Percentiles rank a stretch among this genome's conserved stretches.
Conservation (phyloP, 371 early-diverging fungal genomes). For the Mortierella sp. region DNA sequence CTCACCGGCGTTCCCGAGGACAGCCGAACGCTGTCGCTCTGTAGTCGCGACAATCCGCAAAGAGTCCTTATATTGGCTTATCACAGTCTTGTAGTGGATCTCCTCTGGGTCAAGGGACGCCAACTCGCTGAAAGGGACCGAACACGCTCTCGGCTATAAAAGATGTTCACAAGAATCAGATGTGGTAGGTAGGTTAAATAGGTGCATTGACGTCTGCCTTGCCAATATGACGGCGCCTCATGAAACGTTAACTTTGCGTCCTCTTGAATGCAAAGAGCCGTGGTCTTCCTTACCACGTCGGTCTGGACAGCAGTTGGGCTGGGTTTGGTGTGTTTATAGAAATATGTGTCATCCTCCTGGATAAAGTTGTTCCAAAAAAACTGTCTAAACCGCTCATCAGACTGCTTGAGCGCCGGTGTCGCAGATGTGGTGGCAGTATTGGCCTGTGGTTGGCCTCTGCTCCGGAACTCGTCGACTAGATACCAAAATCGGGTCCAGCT, state of each 20-base stretch:
- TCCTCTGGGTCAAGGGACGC: background rate
- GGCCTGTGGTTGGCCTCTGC: background rate
- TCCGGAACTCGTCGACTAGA: constrained; percentile 35
- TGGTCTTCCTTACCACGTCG: background rate
- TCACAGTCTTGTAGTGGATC: constrained; percentile 21
- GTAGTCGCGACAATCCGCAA: constrained; percentile 40
- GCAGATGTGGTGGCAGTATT: too few species aligned
- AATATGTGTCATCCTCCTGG: constrained; percentile 33
- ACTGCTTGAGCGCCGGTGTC: background rate
- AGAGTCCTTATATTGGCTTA: constrained; percentile 9
- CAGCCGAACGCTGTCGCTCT: constrained; percentile 27
- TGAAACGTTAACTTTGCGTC: background rate
- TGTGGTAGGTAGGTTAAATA: background rate
- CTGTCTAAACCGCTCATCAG: constrained; percentile 42
- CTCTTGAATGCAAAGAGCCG: too few species aligned
- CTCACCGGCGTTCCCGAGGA: constrained; percentile 35
- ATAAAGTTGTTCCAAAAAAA: constrained; percentile 53
- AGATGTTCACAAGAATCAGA: background rate
- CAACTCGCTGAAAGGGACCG: constrained; percentile 26
- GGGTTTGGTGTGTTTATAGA: constrained; percentile 8
- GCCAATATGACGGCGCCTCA: background rate
- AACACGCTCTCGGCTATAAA: constrained; percentile 31
- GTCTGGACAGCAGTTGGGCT: background rate
- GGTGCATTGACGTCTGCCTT: background rate
- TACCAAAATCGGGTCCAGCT: constrained; percentile 55